Conservation (phyloP, 371 early-diverging fungal species). For the Lichtheimia corymbifera region DNA sequence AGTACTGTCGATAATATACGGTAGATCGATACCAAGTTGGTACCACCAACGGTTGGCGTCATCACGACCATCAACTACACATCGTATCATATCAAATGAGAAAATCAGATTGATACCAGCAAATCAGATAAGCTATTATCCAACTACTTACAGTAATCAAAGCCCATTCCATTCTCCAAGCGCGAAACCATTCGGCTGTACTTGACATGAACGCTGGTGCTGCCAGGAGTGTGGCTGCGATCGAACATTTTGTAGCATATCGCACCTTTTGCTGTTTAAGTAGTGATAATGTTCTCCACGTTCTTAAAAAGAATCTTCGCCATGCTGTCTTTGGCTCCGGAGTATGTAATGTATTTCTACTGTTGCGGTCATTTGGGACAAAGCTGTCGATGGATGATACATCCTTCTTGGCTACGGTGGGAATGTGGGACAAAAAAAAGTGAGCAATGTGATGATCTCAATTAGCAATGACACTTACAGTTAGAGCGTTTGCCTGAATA, state of each 20-base stretch:
- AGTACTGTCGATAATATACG: constrained; percentile 76
- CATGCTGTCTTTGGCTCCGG: constrained; percentile 60
- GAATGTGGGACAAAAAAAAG: too few relatives aligned
- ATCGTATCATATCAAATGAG: not conserved
- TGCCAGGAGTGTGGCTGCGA: constrained; percentile 61
- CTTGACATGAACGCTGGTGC: constrained; percentile 67
- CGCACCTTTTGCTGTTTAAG: constrained; percentile 65
- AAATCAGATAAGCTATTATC: too few relatives aligned
- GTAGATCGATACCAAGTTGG: constrained; percentile 72
- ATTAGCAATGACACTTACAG: too few relatives aligned
- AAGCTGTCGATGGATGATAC: not conserved
- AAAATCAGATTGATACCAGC: too few relatives aligned
- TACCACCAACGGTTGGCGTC: constrained; percentile 86
- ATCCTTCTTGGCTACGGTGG: not conserved
- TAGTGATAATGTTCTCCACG: constrained; percentile 62
- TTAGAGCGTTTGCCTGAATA: too few relatives aligned
- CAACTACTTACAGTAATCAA: constrained; percentile 69
- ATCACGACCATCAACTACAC: constrained; percentile 70
- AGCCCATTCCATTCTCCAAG: constrained; percentile 82
- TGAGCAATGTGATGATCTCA: too few relatives aligned
- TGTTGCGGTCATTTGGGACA: constrained; percentile 48
- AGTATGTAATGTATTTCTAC: constrained; percentile 63
- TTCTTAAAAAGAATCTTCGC: constrained; percentile 49
- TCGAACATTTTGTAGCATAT: constrained; percentile 72
- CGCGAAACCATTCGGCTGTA: constrained; percentile 56